These are phyloP conservation scores for Pleurostoma richardsiae DNA, from an alignment of 2,329 filamentous ascomycete species.

Conservation along the genomic window DNA sequence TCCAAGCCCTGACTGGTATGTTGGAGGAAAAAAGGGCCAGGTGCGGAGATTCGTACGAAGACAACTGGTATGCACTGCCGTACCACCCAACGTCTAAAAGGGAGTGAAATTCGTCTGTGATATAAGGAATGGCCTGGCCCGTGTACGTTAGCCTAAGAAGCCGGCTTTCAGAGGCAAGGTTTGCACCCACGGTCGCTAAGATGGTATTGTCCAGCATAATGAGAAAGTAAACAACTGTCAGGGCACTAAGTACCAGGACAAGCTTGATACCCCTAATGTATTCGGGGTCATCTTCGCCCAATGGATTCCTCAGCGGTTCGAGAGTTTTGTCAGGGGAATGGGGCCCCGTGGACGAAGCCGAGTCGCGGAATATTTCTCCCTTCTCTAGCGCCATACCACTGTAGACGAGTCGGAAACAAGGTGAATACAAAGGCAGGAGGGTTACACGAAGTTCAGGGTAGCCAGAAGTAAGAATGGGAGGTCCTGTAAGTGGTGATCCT, in stretches of 20 bases:
- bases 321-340: no score
- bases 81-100: conserved; percentile 29
- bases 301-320: no score
- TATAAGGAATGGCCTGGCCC: conserved; percentile 14
- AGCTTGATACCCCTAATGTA: conserved; percentile 8
- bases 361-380: no score
- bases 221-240: conserved; percentile 11
- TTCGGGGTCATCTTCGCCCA: not conserved
- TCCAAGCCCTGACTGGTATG: not conserved
- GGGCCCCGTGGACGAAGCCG: no score
- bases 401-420: no score
- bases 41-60: conserved; percentile 2
- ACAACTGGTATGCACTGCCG: conserved; percentile 19
- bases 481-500: no score
- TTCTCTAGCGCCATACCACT: no score
- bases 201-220: conserved; percentile 12
- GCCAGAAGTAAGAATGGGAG: no score
- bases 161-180: not conserved
- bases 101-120: conserved; percentile 23
- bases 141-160: not conserved
- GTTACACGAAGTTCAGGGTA: no score
- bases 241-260: conserved; percentile 2
- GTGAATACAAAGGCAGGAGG: no score
- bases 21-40: not conserved
- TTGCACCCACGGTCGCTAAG: conserved; percentile 9